Conservation (phyloP, 768 basidiomycete species). For the Lactifluus subvellereus region DNA sequence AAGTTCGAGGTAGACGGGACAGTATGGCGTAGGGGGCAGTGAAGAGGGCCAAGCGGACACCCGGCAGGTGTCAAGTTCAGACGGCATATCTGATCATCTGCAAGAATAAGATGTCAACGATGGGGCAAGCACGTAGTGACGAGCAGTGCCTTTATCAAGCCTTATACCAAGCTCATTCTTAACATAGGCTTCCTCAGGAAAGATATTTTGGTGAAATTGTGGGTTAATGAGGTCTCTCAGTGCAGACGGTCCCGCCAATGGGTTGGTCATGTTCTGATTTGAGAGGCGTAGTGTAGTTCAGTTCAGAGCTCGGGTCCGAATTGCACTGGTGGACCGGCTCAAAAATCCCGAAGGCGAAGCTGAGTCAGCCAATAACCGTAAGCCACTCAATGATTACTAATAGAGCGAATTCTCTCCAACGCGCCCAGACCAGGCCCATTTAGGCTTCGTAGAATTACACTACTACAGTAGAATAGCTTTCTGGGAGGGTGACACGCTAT, state of each 20-base stretch:
- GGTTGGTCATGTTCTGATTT: conserved; percentile 25
- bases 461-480: too few species aligned
- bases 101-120: conserved; percentile 7
- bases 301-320: background rate
- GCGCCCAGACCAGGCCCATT: too few species aligned
- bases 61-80: conserved; percentile 74
- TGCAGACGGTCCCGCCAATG: conserved; percentile 31
- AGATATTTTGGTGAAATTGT: conserved; percentile 92
- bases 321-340: background rate
- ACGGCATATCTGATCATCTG: conserved; percentile 94
- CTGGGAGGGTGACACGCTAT: too few species aligned
- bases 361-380: background rate
- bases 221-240: conserved; percentile 66
- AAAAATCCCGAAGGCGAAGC: background rate
- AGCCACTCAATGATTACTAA: too few species aligned
- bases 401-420: too few species aligned
- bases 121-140: background rate
- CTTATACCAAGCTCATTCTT: conserved; percentile 81
- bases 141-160: conserved; percentile 78
- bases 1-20: conserved; percentile 85
- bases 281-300: background rate
- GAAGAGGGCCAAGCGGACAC: conserved; percentile 85
- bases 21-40: conserved; percentile 92
- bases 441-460: too few species aligned
- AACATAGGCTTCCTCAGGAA: conserved; percentile 71